Percentiles rank a stretch among this genome's conserved stretches.
phyloP scores from a whole-genome alignment of 345 rosid genomes.

The Eucalyptus regnans region DNA sequence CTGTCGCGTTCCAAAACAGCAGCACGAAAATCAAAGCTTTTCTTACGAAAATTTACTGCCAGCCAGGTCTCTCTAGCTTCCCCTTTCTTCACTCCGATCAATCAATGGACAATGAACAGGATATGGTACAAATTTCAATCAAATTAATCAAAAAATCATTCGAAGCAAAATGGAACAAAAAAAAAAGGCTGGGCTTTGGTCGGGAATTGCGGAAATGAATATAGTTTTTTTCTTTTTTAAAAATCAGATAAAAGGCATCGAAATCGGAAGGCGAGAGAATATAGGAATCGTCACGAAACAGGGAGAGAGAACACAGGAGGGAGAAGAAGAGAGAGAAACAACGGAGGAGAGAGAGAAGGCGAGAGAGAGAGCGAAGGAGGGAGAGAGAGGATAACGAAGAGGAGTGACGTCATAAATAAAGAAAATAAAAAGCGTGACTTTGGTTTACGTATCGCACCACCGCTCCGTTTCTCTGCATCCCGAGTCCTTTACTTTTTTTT shows the following conservation, averaged over 20 bases:
- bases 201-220: neutral
- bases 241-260: neutral
- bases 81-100: neutral
- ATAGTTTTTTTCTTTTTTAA: neutral
- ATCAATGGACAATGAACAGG: neutral
- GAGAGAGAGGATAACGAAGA: slow-evolving; percentile 4
- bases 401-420: neutral
- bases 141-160: neutral
- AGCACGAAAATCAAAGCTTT: neutral
- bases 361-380: neutral
- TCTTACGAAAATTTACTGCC: neutral
- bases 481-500: neutral
- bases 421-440: neutral
- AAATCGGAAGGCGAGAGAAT: neutral
- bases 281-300: neutral
- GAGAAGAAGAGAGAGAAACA: neutral
- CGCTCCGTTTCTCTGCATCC: neutral
- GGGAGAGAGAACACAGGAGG: neutral
- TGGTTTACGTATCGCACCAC: neutral
- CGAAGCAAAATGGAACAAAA: neutral
- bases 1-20: neutral
- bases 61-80: neutral
- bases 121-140: neutral
- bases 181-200: neutral
- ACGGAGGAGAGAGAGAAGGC: neutral